These are phyloP conservation scores for Fusarium sambucinum DNA, from an alignment of 2,329 filamentous ascomycete species.

Conservation along the genomic window DNA sequence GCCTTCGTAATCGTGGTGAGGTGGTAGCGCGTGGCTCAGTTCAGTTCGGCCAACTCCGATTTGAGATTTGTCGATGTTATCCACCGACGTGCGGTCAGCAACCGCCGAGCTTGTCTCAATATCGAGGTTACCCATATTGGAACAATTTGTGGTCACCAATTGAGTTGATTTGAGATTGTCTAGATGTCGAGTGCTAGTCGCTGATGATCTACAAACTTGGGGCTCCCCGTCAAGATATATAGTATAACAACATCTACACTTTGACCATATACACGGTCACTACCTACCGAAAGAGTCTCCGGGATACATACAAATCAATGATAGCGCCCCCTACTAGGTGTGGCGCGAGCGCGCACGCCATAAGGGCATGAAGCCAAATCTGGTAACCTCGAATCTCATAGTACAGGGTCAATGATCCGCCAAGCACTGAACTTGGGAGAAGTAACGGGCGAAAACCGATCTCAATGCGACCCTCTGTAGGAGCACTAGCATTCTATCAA, in stretches of 20 bases:
- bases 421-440: slow-evolving; percentile 1
- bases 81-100: slow-evolving; percentile 43
- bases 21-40: slow-evolving; percentile 49
- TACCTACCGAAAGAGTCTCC: slow-evolving; percentile 41
- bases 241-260: slow-evolving; percentile 33
- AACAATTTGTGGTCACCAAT: neutral
- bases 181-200: slow-evolving; percentile 8
- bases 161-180: neutral
- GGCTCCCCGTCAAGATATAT: slow-evolving; percentile 37
- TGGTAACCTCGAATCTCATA: slow-evolving; percentile 18
- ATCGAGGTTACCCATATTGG: slow-evolving; percentile 45
- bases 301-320: slow-evolving; percentile 14
- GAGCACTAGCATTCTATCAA: slow-evolving; percentile 7
- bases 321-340: slow-evolving; percentile 9
- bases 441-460: neutral
- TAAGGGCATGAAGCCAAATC: slow-evolving; percentile 41
- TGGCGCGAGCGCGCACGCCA: slow-evolving; percentile 47
- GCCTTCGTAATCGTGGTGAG: slow-evolving; percentile 55
- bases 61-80: slow-evolving; percentile 40
- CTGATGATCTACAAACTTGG: slow-evolving; percentile 20
- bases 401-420: slow-evolving; percentile 15
- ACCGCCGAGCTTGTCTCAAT: slow-evolving; percentile 48
- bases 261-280: slow-evolving; percentile 3
- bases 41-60: slow-evolving; percentile 56
- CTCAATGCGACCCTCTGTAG: slow-evolving; percentile 3